Evolutionary conservation across 2,329 filamentous ascomycete species (phyloP).

Genomic region (Botrytis paeoniae): DNA sequence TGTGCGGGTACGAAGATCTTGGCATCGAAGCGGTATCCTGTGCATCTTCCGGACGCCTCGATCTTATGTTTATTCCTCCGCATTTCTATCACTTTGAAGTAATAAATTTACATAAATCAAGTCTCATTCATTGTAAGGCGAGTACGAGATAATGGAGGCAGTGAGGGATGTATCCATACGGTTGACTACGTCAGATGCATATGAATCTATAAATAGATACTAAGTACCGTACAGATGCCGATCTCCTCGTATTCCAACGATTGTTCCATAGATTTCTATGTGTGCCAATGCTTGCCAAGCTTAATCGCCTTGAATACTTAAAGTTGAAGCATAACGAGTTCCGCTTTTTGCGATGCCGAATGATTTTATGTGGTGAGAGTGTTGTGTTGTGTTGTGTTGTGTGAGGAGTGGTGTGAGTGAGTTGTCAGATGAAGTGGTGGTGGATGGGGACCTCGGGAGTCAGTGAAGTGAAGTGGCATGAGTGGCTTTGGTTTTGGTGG

Average conservation of each 20-base stretch:
- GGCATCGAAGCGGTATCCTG: background rate
- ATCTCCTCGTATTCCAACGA: constrained; percentile 9
- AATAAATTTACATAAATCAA: background rate
- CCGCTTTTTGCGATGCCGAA: background rate
- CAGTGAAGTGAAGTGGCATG: constrained; percentile 1
- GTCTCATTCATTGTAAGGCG: background rate
- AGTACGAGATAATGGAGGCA: background rate
- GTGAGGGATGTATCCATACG: background rate
- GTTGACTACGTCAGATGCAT: background rate
- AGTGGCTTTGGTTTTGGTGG: background rate
- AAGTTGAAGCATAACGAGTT: background rate
- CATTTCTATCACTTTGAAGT: background rate
- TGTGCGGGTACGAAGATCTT: background rate
- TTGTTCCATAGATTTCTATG: background rate
- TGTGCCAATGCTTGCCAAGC: background rate
- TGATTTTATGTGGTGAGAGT: background rate
- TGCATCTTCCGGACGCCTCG: background rate
- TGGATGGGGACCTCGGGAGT: background rate
- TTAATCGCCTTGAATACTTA: background rate
- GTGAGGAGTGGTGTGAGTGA: constrained; percentile 5
- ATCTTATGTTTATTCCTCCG: background rate
- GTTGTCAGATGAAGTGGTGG: background rate
- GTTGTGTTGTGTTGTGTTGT: background rate
- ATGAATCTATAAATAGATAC: background rate
- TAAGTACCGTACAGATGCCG: background rate